These are phyloP conservation scores for Neurospora discreta DNA, from an alignment of 495 filamentous ascomycete species.

Conservation along the genomic window DNA sequence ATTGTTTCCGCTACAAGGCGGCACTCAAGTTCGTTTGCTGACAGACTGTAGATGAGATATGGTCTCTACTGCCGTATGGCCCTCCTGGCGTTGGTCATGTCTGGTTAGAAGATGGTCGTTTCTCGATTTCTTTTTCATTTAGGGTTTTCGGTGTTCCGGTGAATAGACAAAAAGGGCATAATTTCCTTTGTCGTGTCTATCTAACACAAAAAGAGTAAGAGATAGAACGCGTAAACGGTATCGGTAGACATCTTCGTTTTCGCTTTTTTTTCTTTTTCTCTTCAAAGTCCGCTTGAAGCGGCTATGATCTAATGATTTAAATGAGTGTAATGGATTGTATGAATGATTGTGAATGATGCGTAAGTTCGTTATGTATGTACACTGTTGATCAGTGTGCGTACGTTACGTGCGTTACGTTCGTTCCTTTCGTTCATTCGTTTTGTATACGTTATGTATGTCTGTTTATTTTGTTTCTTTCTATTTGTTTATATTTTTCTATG, in stretches of 20 bases:
- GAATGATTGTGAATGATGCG: slow-evolving; percentile 6
- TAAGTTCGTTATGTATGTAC: slow-evolving; percentile 6
- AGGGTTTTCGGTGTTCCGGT: background rate
- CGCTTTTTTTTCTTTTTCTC: slow-evolving; percentile 4
- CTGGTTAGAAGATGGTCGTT: slow-evolving; percentile 20
- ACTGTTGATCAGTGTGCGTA: slow-evolving; percentile 2
- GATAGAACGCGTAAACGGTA: slow-evolving; percentile 1
- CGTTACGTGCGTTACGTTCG: slow-evolving; percentile 1
- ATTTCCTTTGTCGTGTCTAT: background rate
- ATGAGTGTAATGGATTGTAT: slow-evolving; percentile 3
- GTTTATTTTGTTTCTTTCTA: slow-evolving; percentile 1
- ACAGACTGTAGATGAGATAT: slow-evolving; percentile 73
- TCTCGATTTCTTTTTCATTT: background rate
- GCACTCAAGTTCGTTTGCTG: slow-evolving; percentile 24
- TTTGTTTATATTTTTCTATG: background rate
- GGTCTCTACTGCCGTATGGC: slow-evolving; percentile 98
- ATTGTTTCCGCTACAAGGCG: background rate
- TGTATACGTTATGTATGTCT: slow-evolving; percentile 3
- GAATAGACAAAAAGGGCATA: background rate
- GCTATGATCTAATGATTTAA: slow-evolving; percentile 2
- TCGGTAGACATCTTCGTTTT: background rate
- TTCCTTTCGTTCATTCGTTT: background rate
- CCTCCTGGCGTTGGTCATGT: slow-evolving; percentile 83
- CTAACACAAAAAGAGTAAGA: background rate
- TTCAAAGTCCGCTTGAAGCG: slow-evolving; percentile 8